Percentiles rank a stretch among this genome's conserved stretches.
These are phyloP conservation scores for Candida hispaniensis DNA, from an alignment of 805 yeast species.

Conservation along the genomic window DNA sequence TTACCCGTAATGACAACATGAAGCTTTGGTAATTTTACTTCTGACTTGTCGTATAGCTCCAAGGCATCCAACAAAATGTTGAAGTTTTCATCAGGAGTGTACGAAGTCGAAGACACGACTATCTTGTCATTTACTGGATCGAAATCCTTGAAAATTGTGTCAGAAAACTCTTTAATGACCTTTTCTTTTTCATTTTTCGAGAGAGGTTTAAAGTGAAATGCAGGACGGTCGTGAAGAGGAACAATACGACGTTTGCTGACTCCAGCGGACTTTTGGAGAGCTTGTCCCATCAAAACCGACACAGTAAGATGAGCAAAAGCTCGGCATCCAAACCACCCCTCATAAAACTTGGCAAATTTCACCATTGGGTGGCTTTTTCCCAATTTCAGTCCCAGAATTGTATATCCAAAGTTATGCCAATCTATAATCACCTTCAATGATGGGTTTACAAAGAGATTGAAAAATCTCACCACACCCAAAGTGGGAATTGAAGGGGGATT, in stretches of 20 bases:
- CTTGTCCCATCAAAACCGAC: constrained; percentile 58
- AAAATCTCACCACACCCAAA: constrained; percentile 49
- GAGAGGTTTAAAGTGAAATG: constrained; percentile 41
- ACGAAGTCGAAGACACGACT: constrained; percentile 82
- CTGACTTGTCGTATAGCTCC: constrained; percentile 40
- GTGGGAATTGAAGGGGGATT: constrained; percentile 93
- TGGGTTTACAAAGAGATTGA: constrained; percentile 39
- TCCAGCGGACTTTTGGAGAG: constrained; percentile 45
- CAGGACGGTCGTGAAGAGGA: constrained; percentile 83
- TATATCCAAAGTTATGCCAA: constrained; percentile 92
- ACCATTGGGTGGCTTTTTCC: constrained; percentile 52
- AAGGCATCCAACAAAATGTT: constrained; percentile 58
- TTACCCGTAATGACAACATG: constrained; percentile 88
- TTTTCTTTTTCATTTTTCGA: constrained; percentile 23
- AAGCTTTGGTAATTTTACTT: constrained; percentile 35
- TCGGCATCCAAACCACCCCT: constrained; percentile 45
- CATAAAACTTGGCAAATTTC: constrained; percentile 48
- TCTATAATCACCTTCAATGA: constrained; percentile 65
- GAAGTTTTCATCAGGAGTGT: constrained; percentile 93
- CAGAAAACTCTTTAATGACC: constrained; percentile 30
- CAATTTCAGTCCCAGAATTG: constrained; percentile 62
- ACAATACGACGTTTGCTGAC: constrained; percentile 39
- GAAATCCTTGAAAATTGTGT: constrained; percentile 30
- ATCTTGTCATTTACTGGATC: constrained; percentile 41
- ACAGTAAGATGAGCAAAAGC: constrained; percentile 75